Base-by-base conservation (phyloP, 495 filamentous ascomycete species). In the Podospora pseudocomata region DNA sequence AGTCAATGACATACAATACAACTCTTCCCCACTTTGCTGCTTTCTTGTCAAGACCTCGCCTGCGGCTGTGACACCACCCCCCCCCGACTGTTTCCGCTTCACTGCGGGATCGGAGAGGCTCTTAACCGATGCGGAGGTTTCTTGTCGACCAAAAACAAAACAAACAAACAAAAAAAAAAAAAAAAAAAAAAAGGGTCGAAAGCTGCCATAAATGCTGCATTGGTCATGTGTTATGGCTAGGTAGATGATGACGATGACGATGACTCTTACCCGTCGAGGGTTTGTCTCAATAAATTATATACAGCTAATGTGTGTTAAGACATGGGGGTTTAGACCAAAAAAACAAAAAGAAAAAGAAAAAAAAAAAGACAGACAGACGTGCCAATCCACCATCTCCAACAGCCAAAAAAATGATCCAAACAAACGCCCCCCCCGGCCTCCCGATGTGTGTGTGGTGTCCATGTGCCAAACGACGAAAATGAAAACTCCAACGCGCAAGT, bases 1-100 rank as follows among this genome's bases (percentile, higher is more conserved):
- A 28, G 64, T 65, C 34, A 55, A 62, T 56, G 59, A 68, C 39
- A 28, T 54, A 57, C 16, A 60, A 57, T 56, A 63, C 61, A 28
- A 49, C 28, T 39, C 28, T 61, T 32, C 59, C 59, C 59, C 59
- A 58, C 55, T 26, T 18, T 18, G 55, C 15, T 11, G 15, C 39
- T 49, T 11, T 49, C 39, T 49, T 49, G 39, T 49, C 39, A 16
- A 11, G 39, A 16, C 39, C 39, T 49, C 39, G 39, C 39, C 39
- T 49, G 39, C 39, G 39, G 39, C 9, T 49, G 39, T 49, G 39
- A 49, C 30, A 6, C 39, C 39, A 49, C 30, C 39, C 39, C 39
- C 39, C 39, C 39, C 39, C 39, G 39, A 49, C 39, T 49, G 39
- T 49, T 49, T 49, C 39, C 39, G 39, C 30, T 32, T 32, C 1